Base-by-base conservation (phyloP, 2,329 filamentous ascomycete genomes). In the Phialocephala sp. region DNA sequence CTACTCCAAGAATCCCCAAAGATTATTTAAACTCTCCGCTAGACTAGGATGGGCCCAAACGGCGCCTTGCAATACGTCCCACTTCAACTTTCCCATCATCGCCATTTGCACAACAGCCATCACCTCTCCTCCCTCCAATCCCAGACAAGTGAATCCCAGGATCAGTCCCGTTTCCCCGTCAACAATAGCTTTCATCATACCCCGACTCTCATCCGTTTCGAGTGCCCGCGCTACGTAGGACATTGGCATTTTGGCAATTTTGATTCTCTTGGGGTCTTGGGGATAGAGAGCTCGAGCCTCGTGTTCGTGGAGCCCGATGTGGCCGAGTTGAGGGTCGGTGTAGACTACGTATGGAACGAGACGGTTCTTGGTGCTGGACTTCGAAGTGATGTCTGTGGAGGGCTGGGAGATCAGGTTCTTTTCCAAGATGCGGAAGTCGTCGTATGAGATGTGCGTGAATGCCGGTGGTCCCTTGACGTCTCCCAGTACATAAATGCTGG, bases 381-480 rank as follows among this genome's bases (percentile, higher is more conserved):
- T 64, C 8, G 69, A 69, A 9, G 60, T 41, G 27, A 66, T 60
- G 52, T 76, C 71, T 18, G 74, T 63, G n/a, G 74, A 68, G 24
- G 70, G 64, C 18, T 73, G 68, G 27, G 69, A 71, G 43, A 83
- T 69, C 56, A 85, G 70, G 66, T 84, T 85, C 66, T 77, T 74
- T 27, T 79, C 77, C 55, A 86, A 70, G 72, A 87, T 80, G 63
- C 84, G 82, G 72, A 80, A 85, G 74, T 86, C 83, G 73, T 86
- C 83, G 75, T 85, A 86, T 3, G 82, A 83, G 68, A 86, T 80
- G 74, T 86, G 84, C 1, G 84, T 86, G 72, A 86, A 86, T 15
- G 82, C 82, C 8, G 83, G 81, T 0, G 80, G 79, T 54, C 83
- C 83, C 62, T 85, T 83, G 58, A 82, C 80, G 68, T 86, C 84